Evolutionary conservation across 208 protist genomes (phyloP), one percentile per base, ranked within the genome.

Genomic region (Crithidia expoeki): DNA sequence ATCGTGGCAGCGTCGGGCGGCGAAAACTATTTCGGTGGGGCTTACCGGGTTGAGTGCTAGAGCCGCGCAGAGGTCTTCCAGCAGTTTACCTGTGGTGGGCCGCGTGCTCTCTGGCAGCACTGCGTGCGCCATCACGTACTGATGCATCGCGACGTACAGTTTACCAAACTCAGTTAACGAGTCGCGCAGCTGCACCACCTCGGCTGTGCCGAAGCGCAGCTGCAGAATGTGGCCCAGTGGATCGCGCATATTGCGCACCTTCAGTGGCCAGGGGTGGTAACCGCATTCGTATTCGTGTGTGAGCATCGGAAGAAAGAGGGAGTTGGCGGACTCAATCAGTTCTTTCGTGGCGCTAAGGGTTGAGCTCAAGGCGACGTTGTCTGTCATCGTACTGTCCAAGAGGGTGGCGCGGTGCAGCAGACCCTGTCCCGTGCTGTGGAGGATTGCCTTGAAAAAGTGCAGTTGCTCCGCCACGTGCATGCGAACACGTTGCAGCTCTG

Each of bases 181-280:
- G 59, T 92, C 87, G 11, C 87, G 85, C 64, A 96, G 60, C 2
- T 68, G 67, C 17, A 92, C 36, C 33, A 93, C 74, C 73, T 94
- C 89, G 1, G 53, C 23, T 0, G 83, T 32, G 12, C 92, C 92
- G 70, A 93, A 92, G 57, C 87, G 84, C 11, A 81, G 61, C 51
- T 92, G 81, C 21, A 94, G 65, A 28, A 94, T 51, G 58, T 89
- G 81, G 49, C 76, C 53, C 50, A 96, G 82, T 3, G 92, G 92
- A 55, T 96, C 92, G 34, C 75, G 69, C 4, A 75, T 91, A 82
- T 96, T 96, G 69, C 92, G 92, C 71, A 92, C 63, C 68, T 89
- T 92, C 27, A 93, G 51, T 34, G 92, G 89, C 89, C 88, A 96
- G 11, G 92, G 92, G 72, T 96, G 92, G 62, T 94, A 96, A 44